Evolutionary conservation across 305 asterid species (phyloP).

Genomic region (Fraxinus sp.): DNA sequence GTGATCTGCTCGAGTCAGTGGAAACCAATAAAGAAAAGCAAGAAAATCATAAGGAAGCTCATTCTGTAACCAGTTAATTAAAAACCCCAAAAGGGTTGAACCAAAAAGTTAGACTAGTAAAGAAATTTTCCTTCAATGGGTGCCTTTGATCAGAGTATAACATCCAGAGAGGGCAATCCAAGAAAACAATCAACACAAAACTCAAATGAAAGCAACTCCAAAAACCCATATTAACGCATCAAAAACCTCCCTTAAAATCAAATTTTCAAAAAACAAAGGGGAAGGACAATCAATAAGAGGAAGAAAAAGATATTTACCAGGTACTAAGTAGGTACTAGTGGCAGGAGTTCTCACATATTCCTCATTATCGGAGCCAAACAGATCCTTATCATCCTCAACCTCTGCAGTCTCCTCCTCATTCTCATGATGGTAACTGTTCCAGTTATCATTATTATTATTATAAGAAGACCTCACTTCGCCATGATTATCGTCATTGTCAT

Average conservation of each 20-base stretch:
- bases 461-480: slow-evolving; percentile 56
- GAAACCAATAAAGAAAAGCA: neutral
- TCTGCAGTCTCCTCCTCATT: slow-evolving; percentile 34
- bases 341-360: slow-evolving; percentile 66
- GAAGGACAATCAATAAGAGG: neutral
- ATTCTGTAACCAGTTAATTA: neutral
- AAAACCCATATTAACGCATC: slow-evolving; percentile 4
- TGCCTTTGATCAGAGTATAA: slow-evolving; percentile 1
- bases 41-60: neutral
- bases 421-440: slow-evolving; percentile 24
- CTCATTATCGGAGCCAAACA: slow-evolving; percentile 89
- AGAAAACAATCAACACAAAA: slow-evolving; percentile 10
- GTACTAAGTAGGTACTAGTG: slow-evolving; percentile 61
- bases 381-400: slow-evolving; percentile 67
- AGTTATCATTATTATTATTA: slow-evolving; percentile 20
- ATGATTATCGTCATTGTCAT: slow-evolving; percentile 36
- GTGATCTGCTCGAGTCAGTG: neutral
- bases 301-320: slow-evolving; percentile 44
- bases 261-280: neutral
- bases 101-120: slow-evolving; percentile 2
- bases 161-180: neutral
- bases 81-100: neutral
- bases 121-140: slow-evolving; percentile 1
- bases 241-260: neutral
- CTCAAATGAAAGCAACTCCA: slow-evolving; percentile 1